Percentiles rank a stretch among this genome's conserved stretches.
Evolutionary conservation across 805 yeast genomes (phyloP).

Genomic region (Metschnikowia santaceciliae): DNA sequence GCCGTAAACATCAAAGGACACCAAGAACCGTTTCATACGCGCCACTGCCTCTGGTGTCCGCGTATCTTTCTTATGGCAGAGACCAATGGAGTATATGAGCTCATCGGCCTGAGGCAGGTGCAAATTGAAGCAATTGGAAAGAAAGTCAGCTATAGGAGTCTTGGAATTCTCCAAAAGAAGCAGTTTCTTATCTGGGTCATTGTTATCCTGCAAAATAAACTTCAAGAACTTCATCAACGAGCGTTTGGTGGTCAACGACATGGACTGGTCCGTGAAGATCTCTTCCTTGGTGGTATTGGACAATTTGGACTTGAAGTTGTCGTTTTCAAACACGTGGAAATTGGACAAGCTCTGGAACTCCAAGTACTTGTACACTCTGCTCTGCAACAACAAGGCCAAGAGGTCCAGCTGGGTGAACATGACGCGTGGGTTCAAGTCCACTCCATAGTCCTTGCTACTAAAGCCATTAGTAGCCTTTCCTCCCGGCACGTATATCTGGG

Average conservation of each 20-base stretch:
- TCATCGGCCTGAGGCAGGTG: slow-evolving; percentile 76
- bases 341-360: slow-evolving; percentile 87
- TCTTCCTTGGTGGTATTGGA: slow-evolving; percentile 82
- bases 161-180: slow-evolving; percentile 55
- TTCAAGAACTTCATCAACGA: slow-evolving; percentile 87
- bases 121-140: slow-evolving; percentile 63
- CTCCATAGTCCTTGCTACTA: slow-evolving; percentile 71
- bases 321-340: slow-evolving; percentile 93
- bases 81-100: slow-evolving; percentile 80
- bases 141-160: slow-evolving; percentile 55
- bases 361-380: slow-evolving; percentile 84
- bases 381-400: slow-evolving; percentile 69
- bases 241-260: slow-evolving; percentile 73
- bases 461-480: slow-evolving; percentile 46
- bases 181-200: slow-evolving; percentile 58
- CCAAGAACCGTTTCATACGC: slow-evolving; percentile 76
- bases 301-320: slow-evolving; percentile 74
- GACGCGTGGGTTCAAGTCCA: slow-evolving; percentile 83
- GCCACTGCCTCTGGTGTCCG: slow-evolving; percentile 72
- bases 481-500: slow-evolving; percentile 73
- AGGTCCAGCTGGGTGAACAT: slow-evolving; percentile 90
- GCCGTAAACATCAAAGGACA: slow-evolving; percentile 88
- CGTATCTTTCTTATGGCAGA: slow-evolving; percentile 58
- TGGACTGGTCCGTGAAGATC: slow-evolving; percentile 82
- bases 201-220: slow-evolving; percentile 59